Base-by-base conservation (phyloP, 2,329 filamentous ascomycete genomes). In the Exophiala mesophila region DNA sequence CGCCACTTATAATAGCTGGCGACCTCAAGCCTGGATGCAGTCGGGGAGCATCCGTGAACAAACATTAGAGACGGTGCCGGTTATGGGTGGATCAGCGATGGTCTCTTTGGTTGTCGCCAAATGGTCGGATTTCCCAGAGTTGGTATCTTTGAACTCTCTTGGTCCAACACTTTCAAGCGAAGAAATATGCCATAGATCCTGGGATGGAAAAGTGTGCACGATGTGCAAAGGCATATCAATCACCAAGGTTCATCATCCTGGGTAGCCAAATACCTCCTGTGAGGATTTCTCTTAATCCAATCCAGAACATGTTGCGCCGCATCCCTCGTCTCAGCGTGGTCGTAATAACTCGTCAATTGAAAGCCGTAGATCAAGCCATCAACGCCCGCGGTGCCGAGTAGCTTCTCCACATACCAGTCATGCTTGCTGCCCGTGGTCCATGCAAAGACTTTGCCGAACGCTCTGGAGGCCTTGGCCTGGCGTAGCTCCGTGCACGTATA, bases 341-440 rank as follows among this genome's bases (percentile, higher is more conserved):
- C 32, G 32, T 34, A 34, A n/a, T 34, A 34, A 6, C 13, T 17
- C 4, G 32, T 34, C 39, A 23, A 20, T 47, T 30, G 39, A 31
- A 44, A 52, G 18, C 49, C 49, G 29, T 52, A 52, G 32, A 52
- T 52, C 28, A 49, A 43, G 16, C 49, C 46, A 39, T 52, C 49
- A 26, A 52, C 46, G 12, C 28, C 16, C n/a, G 49, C 46, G 13
- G 19, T 16, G 19, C 39, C 39, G 18, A 52, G 35, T 23, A 50
- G 28, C 19, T 35, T 3, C 20, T 36, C 26, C 24, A 47, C 43
- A 30, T 36, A 39, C n/a, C 41, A 21, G 9, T 19, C 23, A n/a
- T 52, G 29, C 12, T 32, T 34, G 20, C 17, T 16, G 5, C 20
- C 34, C 12, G 36, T 36, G 3, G 45, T 51, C 48, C 48, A 51